phyloP scores from a whole-genome alignment of 2,329 filamentous ascomycete genomes.

The Colletotrichum aenigma region DNA sequence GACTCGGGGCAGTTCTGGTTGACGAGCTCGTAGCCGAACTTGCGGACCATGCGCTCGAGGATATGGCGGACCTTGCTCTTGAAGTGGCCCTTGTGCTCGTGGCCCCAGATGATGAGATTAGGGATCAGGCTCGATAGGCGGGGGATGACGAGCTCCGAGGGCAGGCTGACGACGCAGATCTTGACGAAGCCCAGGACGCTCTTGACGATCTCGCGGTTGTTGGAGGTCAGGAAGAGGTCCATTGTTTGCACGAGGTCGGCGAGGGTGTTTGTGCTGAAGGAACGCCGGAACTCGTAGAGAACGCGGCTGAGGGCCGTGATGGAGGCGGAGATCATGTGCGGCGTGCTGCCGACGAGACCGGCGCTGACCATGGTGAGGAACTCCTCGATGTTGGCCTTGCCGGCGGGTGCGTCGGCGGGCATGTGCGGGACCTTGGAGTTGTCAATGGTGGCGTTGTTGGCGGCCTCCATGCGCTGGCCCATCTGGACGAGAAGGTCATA shows the following conservation, averaged over 20 bases:
- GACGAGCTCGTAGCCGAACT: conserved; percentile 84
- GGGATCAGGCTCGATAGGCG: conserved; percentile 80
- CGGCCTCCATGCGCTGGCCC: conserved; percentile 75
- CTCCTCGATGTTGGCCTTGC: conserved; percentile 85
- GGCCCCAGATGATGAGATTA: conserved; percentile 93
- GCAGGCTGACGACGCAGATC: conserved; percentile 87
- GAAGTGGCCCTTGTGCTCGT: conserved; percentile 98
- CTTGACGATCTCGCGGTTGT: conserved; percentile 95
- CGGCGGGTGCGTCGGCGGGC: conserved; percentile 78
- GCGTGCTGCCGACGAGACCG: conserved; percentile 87
- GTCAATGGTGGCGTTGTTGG: conserved; percentile 75
- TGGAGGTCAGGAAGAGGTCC: conserved; percentile 93
- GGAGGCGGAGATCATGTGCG: conserved; percentile 97
- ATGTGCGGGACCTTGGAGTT: conserved; percentile 89
- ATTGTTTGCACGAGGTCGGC: conserved; percentile 91
- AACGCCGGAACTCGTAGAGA: conserved; percentile 84
- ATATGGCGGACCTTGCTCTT: conserved; percentile 98
- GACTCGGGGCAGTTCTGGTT: conserved; percentile 82
- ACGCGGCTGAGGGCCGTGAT: conserved; percentile 94
- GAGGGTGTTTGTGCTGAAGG: conserved; percentile 72
- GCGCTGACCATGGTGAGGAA: conserved; percentile 99
- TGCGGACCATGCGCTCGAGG: conserved; percentile 88
- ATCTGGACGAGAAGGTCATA: conserved; percentile 91
- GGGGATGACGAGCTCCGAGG: conserved; percentile 77
- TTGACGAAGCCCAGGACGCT: conserved; percentile 96